Evolutionary conservation across 2,329 filamentous ascomycete species (phyloP).

Genomic region (Penicillium freii): DNA sequence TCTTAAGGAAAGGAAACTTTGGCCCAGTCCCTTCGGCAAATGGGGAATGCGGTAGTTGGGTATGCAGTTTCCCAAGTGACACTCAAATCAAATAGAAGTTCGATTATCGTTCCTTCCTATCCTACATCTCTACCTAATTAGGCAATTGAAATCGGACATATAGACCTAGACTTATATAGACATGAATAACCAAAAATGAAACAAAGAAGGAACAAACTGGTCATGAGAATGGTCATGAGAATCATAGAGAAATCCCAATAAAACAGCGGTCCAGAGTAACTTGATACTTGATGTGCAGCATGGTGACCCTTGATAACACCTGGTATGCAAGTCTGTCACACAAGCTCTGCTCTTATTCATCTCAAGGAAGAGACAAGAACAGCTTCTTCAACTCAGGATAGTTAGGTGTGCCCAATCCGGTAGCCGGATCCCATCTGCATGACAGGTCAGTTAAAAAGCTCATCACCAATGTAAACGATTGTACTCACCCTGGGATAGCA

Average conservation of each 20-base stretch:
- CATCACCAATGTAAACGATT: neutral
- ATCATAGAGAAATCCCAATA: neutral
- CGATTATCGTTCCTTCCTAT: too few relatives aligned
- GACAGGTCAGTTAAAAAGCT: neutral
- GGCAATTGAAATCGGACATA: too few relatives aligned
- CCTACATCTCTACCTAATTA: too few relatives aligned
- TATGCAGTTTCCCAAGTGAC: too few relatives aligned
- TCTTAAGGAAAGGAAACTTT: too few relatives aligned
- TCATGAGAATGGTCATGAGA: neutral
- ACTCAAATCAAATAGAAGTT: too few relatives aligned
- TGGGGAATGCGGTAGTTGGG: too few relatives aligned
- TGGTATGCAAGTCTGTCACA: neutral
- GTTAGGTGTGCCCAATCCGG: slow-evolving; percentile 35
- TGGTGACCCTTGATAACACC: neutral
- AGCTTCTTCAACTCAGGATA: slow-evolving; percentile 32
- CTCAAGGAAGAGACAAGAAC: slow-evolving; percentile 26
- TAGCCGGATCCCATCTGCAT: slow-evolving; percentile 31
- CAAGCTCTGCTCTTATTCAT: neutral
- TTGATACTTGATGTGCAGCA: neutral
- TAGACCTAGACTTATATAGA: neutral
- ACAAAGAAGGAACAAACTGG: neutral
- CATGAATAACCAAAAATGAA: neutral
- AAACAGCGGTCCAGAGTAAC: neutral
- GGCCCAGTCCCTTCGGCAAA: too few relatives aligned
- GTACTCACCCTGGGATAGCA: slow-evolving; percentile 25